A percentile compares a stretch with the other conserved stretches of the same genome.
These are phyloP conservation scores for Colletotrichum coccodes DNA, from an alignment of 2,329 filamentous ascomycete genomes.

Conservation along the genomic window DNA sequence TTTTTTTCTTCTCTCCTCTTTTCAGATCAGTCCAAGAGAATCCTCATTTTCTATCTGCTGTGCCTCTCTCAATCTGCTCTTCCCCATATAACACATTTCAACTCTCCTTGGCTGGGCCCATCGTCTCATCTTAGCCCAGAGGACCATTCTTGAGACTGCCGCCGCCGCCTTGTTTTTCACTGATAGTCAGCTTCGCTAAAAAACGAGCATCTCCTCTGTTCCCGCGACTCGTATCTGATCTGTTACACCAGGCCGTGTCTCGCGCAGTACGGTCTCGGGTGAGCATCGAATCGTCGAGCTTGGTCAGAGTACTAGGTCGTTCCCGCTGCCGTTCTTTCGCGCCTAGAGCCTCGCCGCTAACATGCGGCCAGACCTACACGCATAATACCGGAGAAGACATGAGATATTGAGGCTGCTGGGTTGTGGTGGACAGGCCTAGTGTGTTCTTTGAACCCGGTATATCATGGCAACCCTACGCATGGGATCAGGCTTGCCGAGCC, in stretches of 20 bases:
- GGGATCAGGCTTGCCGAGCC: conserved; percentile 51
- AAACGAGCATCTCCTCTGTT: conserved; percentile 14
- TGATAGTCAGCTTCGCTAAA: conserved; percentile 3
- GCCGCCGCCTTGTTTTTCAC: neutral
- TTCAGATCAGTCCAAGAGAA: neutral
- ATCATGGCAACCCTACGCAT: conserved; percentile 56
- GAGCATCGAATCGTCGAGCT: conserved; percentile 36
- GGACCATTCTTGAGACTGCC: neutral
- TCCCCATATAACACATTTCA: conserved; percentile 14
- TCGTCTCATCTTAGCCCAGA: neutral
- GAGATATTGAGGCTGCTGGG: conserved; percentile 13
- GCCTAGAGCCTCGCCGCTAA: conserved; percentile 12
- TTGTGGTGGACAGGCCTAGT: conserved; percentile 35
- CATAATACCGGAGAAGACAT: conserved; percentile 32
- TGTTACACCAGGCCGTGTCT: neutral
- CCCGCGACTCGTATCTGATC: conserved; percentile 1
- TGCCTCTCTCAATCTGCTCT: neutral
- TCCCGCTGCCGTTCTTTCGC: conserved; percentile 7
- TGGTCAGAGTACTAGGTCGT: conserved; percentile 32
- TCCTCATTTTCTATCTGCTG: conserved; percentile 9
- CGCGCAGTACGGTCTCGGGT: conserved; percentile 21
- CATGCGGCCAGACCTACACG: conserved; percentile 13
- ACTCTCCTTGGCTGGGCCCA: conserved; percentile 1
- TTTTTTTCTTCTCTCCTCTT: neutral
- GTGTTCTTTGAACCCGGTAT: conserved; percentile 39